phyloP scores from a whole-genome alignment of 306 rosid genomes.

The Vigna unguiculata region DNA sequence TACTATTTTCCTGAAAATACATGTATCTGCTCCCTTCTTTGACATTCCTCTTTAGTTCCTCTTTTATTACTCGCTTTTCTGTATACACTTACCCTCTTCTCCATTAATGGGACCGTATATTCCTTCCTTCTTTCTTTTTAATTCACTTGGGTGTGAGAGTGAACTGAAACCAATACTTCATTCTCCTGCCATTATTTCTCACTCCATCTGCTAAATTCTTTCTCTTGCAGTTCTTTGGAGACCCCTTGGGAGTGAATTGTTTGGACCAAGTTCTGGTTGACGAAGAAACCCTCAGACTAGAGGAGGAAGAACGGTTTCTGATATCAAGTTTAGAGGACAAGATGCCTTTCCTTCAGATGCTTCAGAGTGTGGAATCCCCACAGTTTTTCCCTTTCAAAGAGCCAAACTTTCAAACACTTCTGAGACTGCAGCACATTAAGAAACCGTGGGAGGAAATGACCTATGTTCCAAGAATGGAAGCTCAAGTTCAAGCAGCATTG shows the following conservation, averaged over 20 bases:
- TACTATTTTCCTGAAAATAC: slow-evolving; percentile 45
- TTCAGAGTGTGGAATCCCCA: slow-evolving; percentile 75
- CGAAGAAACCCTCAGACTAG: slow-evolving; percentile 48
- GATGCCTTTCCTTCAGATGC: slow-evolving; percentile 90
- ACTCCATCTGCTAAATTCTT: slow-evolving; percentile 14
- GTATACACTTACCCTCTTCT: slow-evolving; percentile 40
- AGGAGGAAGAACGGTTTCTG: slow-evolving; percentile 52
- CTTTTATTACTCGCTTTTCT: slow-evolving; percentile 41
- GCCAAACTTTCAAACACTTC: slow-evolving; percentile 73
- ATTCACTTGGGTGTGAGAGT: slow-evolving; percentile 35
- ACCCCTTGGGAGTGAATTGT: slow-evolving; percentile 60
- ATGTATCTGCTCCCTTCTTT: slow-evolving; percentile 35
- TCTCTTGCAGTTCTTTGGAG: slow-evolving; percentile 67
- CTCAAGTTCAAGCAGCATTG: slow-evolving; percentile 52
- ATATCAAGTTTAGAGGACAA: slow-evolving; percentile 60
- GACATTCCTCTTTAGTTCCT: slow-evolving; percentile 53
- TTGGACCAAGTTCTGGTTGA: slow-evolving; percentile 59
- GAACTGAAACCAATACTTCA: slow-evolving; percentile 34
- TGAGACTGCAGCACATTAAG: slow-evolving; percentile 68
- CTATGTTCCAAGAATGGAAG: slow-evolving; percentile 49
- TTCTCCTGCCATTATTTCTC: neutral
- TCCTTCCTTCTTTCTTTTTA: slow-evolving; percentile 50
- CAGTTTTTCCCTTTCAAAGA: slow-evolving; percentile 64
- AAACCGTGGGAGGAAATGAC: slow-evolving; percentile 59
- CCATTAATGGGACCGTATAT: slow-evolving; percentile 44